Conservation (phyloP, 2,329 filamentous ascomycete species). For the Macrophomina tecta region DNA sequence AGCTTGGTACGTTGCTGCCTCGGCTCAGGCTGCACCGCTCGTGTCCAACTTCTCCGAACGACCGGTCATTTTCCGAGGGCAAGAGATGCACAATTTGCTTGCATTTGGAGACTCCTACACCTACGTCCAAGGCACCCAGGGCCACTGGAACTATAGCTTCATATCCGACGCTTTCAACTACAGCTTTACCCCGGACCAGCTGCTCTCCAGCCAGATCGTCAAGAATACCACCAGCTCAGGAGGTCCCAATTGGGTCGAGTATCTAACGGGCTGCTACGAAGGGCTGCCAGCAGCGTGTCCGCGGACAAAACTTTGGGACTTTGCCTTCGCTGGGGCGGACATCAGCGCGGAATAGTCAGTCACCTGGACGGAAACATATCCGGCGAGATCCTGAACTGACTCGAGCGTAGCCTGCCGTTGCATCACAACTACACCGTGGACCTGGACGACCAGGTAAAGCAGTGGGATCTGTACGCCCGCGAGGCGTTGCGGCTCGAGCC, state of each 20-base stretch:
- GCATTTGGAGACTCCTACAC: constrained; percentile 61
- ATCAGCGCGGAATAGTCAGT: constrained; percentile 51
- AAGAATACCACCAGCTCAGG: constrained; percentile 60
- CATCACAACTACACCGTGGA: constrained; percentile 60
- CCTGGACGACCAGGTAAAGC: constrained; percentile 57
- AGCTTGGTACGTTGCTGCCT: neutral
- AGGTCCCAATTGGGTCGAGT: constrained; percentile 63
- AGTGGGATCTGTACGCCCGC: constrained; percentile 54
- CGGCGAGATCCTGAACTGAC: constrained; percentile 37
- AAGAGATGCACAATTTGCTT: constrained; percentile 32
- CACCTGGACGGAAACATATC: neutral
- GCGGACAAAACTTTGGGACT: constrained; percentile 60
- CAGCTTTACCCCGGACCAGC: constrained; percentile 50
- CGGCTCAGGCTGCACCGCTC: neutral
- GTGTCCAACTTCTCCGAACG: neutral
- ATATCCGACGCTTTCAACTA: constrained; percentile 60
- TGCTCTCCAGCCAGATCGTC: constrained; percentile 57
- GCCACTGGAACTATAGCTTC: constrained; percentile 59
- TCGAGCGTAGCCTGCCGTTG: constrained; percentile 39
- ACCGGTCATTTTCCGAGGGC: neutral
- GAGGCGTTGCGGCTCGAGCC: constrained; percentile 38
- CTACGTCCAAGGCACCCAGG: constrained; percentile 60
- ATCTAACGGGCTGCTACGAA: constrained; percentile 54
- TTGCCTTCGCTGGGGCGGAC: constrained; percentile 62
- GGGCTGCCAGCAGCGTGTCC: constrained; percentile 54